Conservation (phyloP, 768 basidiomycete genomes). For the Nevesoporus exiguus region DNA sequence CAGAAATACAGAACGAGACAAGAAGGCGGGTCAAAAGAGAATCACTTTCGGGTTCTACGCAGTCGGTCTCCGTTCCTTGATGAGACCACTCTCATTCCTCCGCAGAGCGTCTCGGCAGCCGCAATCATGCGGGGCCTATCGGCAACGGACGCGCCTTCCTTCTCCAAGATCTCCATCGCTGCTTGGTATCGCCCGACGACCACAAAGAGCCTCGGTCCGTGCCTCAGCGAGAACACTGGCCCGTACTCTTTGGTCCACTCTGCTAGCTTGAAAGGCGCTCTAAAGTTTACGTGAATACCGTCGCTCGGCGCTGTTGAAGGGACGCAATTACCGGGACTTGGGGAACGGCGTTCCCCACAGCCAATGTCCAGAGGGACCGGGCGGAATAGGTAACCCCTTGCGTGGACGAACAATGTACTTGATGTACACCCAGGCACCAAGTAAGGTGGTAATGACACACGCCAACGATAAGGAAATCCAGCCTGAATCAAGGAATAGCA, state of each 20-base stretch:
- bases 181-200: constrained; percentile 7
- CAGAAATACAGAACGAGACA: background rate
- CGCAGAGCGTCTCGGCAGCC: constrained; percentile 5
- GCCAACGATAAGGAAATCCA: background rate
- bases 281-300: background rate
- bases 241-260: constrained; percentile 8
- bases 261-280: constrained; percentile 3
- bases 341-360: constrained; percentile 6
- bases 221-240: constrained; percentile 1
- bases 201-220: constrained; percentile 3
- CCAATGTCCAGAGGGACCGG: constrained; percentile 11
- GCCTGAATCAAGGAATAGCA: background rate
- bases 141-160: constrained; percentile 6
- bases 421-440: background rate
- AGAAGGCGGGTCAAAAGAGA: background rate
- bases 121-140: constrained; percentile 4
- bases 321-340: background rate
- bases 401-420: background rate
- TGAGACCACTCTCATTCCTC: constrained; percentile 3
- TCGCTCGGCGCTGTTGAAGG: background rate
- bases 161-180: constrained; percentile 14
- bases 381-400: background rate
- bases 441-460: background rate
- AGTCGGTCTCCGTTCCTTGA: background rate
- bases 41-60: constrained; percentile 1